Evolutionary conservation across 1,284 basidiomycete species (phyloP).

Genomic region (Ustilago cynodontis): DNA sequence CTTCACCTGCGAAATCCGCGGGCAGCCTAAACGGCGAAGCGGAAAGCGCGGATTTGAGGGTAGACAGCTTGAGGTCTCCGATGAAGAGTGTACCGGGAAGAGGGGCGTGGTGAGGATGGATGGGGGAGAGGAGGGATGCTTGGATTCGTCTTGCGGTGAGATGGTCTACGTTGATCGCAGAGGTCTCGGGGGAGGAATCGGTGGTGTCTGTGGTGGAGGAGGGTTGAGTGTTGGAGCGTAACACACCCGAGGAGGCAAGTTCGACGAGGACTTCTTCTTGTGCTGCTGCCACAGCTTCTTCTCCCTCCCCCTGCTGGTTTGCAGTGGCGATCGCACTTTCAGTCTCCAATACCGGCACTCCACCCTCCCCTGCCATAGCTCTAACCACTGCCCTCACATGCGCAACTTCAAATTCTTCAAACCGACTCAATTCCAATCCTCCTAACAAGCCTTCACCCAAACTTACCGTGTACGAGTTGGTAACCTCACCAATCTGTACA

Average conservation of each 20-base stretch:
- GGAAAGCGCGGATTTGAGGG: slow-evolving; percentile 56
- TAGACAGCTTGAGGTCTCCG: slow-evolving; percentile 67
- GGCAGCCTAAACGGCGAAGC: slow-evolving; percentile 46
- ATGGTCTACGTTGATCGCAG: neutral
- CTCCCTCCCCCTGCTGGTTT: slow-evolving; percentile 4
- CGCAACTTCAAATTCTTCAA: slow-evolving; percentile 76
- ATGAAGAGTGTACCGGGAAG: slow-evolving; percentile 63
- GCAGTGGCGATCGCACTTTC: neutral
- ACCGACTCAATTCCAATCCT: slow-evolving; percentile 88
- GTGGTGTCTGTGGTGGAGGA: neutral
- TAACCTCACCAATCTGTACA: slow-evolving; percentile 92
- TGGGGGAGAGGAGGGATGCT: neutral
- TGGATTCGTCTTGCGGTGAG: neutral
- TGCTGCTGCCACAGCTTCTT: neutral
- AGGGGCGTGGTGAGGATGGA: neutral
- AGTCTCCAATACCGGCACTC: slow-evolving; percentile 21
- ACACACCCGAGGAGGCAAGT: neutral
- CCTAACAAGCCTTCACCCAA: slow-evolving; percentile 88
- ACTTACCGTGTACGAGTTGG: slow-evolving; percentile 91
- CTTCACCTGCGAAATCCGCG: slow-evolving; percentile 68
- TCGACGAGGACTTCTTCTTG: neutral
- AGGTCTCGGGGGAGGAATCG: neutral
- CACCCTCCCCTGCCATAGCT: neutral
- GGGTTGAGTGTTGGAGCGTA: neutral
- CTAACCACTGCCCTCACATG: slow-evolving; percentile 23